These are phyloP conservation scores for Penicillium sclerotigenum DNA, from an alignment of 2,329 filamentous ascomycete species.

Conservation along the genomic window DNA sequence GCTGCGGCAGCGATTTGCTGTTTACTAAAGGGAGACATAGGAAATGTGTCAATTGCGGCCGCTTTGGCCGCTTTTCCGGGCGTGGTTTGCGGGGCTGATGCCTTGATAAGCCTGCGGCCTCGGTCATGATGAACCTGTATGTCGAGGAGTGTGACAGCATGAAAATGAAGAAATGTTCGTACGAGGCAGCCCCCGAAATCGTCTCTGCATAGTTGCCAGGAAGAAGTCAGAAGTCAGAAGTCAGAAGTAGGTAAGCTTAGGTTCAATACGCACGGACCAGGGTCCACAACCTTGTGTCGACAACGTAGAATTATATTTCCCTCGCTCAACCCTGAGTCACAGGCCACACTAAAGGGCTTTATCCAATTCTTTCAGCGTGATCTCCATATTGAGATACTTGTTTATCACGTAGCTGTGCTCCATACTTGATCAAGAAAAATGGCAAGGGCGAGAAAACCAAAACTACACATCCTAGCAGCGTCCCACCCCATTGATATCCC, in stretches of 20 bases:
- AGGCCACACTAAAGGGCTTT: background rate
- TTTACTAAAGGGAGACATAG: conserved; percentile 61
- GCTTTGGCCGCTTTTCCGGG: conserved; percentile 29
- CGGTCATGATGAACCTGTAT: conserved; percentile 11
- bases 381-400: background rate
- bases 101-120: conserved; percentile 1
- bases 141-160: background rate
- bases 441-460: background rate
- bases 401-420: background rate
- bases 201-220: background rate
- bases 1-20: conserved; percentile 57
- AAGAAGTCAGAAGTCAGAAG: background rate
- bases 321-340: background rate
- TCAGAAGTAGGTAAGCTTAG: background rate
- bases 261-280: background rate
- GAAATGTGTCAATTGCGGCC: conserved; percentile 45
- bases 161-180: background rate
- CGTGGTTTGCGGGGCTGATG: conserved; percentile 11
- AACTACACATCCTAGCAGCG: background rate
- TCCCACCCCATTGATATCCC: background rate
- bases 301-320: background rate
- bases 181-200: background rate
- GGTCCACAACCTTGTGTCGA: conserved; percentile 3
- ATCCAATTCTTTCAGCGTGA: background rate
- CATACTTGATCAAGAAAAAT: background rate